Evolutionary conservation across 257 asterid species (phyloP).

Genomic region (Gentiana dahurica): DNA sequence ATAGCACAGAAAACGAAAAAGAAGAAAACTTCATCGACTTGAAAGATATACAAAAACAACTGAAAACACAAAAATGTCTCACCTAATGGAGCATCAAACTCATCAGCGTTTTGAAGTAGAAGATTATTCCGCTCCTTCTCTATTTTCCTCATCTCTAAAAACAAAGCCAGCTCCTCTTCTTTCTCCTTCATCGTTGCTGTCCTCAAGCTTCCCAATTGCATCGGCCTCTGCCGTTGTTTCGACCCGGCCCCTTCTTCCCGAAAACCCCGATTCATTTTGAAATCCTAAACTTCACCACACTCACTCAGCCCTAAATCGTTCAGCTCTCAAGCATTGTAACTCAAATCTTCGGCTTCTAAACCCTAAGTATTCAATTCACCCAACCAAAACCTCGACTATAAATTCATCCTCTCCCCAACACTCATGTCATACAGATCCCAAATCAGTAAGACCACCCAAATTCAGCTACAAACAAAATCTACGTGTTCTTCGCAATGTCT

Average conservation of each 20-base stretch:
- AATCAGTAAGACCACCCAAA: not conserved
- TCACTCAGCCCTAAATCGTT: not conserved
- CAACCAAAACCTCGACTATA: not conserved
- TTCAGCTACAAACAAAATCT: not conserved
- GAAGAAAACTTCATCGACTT: conserved; percentile 13
- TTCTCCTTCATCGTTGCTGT: conserved; percentile 40
- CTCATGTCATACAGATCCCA: not conserved
- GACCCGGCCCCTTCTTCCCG: conserved; percentile 11
- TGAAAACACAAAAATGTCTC: conserved; percentile 4
- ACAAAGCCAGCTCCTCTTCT: conserved; percentile 76
- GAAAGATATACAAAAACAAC: not conserved
- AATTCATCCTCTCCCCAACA: not conserved
- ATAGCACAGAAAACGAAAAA: conserved; percentile 7
- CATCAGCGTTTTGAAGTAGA: conserved; percentile 56
- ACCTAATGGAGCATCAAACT: conserved; percentile 65
- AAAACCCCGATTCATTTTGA: conserved; percentile 8
- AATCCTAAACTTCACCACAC: not conserved
- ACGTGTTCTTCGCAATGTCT: not conserved
- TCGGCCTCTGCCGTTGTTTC: conserved; percentile 29
- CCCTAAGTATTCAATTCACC: conserved; percentile 2
- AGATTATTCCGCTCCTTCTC: conserved; percentile 71
- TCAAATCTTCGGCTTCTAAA: conserved; percentile 5
- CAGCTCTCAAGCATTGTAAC: not conserved
- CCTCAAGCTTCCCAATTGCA: conserved; percentile 43
- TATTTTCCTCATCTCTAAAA: conserved; percentile 72